Conservation (phyloP, 805 yeast genomes). For the Candida ovalis region DNA sequence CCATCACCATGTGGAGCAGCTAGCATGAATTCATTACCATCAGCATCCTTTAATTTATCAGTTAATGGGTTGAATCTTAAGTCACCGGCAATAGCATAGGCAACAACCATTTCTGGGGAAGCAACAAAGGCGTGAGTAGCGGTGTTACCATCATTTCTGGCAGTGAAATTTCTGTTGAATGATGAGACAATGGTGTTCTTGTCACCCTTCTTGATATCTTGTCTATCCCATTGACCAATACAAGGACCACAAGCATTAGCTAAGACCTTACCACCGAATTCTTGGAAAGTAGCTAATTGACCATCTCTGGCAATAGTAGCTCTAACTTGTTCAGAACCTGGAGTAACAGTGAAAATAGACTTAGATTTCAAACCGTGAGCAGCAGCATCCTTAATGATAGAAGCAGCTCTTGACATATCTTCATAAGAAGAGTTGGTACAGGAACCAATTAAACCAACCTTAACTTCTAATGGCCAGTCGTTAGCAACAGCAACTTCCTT, state of each 20-base stretch:
- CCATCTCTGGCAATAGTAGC: slow-evolving; percentile 98
- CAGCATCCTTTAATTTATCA: slow-evolving; percentile 68
- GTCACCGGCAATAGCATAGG: slow-evolving; percentile 93
- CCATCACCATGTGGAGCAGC: slow-evolving; percentile 80
- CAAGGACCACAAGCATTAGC: slow-evolving; percentile 99
- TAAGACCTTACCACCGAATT: slow-evolving; percentile 85
- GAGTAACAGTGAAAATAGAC: slow-evolving; percentile 91
- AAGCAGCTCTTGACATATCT: slow-evolving; percentile 96
- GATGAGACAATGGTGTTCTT: slow-evolving; percentile 92
- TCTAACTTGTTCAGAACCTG: slow-evolving; percentile 97
- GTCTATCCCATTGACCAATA: slow-evolving; percentile 99
- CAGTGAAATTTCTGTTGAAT: slow-evolving; percentile 95
- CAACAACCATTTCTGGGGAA: slow-evolving; percentile 97
- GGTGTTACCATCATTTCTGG: slow-evolving; percentile 98
- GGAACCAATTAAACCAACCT: slow-evolving; percentile 95
- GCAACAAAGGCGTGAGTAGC: slow-evolving; percentile 96
- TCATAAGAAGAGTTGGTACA: slow-evolving; percentile 98
- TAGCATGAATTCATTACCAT: slow-evolving; percentile 76
- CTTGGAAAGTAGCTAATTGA: slow-evolving; percentile 70
- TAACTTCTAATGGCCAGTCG: slow-evolving; percentile 81
- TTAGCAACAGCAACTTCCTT: slow-evolving; percentile 65
- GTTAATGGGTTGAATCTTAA: slow-evolving; percentile 88
- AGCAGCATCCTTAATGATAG: slow-evolving; percentile 84
- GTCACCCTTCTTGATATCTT: slow-evolving; percentile 60
- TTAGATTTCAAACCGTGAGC: slow-evolving; percentile 84